Evolutionary conservation across 2,329 filamentous ascomycete genomes (phyloP), one percentile per base, ranked within the genome.

Genomic region (Nannizzia gypsea): DNA sequence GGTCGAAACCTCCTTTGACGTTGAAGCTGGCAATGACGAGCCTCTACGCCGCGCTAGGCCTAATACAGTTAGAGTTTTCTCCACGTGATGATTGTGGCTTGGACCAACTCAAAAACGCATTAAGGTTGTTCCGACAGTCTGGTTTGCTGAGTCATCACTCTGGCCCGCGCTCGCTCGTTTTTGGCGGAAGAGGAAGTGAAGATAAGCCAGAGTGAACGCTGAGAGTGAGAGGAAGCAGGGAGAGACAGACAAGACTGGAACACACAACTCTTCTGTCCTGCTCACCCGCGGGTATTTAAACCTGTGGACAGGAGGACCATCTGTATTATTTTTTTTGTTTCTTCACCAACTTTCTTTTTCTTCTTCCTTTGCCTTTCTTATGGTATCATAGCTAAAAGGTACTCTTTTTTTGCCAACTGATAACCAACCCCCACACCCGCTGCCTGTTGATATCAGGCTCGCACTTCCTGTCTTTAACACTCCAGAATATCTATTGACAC

Each of bases 21-120:
- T 44, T 36, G 52, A 58, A 58, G 50, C 60, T 54, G 50, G 57
- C 54, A 34, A 26, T 55, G 46, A 46, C 42, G 42, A 36, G 42
- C 17, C n/a, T 3, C 38, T 8, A 20, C 9, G 20, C 17, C 20
- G 42, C 42, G 9, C 42, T 46, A 22, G 42, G 3, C 42, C 42
- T 17, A 11, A 46, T 46, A 20, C 9, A 8, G 42, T 22, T 46
- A 46, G 42, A 11, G 6, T 9, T 3, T 22, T 2, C 6, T 46
- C 3, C 42, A 46, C 42, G 17, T 46, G 42, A 46, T 9, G 6
- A 22, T 20, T 11, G 42, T 46, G 42, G 42, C 42, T 46, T 20
- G 11, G 42, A 11, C 20, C 20, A 28, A 52, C 48, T 52, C 22
- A 28, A 52, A 52, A 28, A n/a, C 48, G 48, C 48, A 31, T 52